Base-by-base conservation (phyloP, 768 basidiomycete genomes). In the Collybia sp. region DNA sequence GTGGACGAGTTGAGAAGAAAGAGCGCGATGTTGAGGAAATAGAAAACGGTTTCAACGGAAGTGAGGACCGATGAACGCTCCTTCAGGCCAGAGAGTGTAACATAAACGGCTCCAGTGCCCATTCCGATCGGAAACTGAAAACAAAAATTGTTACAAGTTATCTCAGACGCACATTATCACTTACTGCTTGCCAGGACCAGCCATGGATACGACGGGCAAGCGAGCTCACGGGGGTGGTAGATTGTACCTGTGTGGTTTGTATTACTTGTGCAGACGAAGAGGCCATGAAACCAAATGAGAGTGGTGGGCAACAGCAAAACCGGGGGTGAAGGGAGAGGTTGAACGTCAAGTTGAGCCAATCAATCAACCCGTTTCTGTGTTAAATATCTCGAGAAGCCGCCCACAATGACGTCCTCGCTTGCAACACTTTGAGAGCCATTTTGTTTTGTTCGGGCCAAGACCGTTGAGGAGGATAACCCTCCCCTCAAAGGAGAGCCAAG, bases 101-200 rank as follows among this genome's bases (percentile, higher is more conserved):
- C 67, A 54, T 74, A 73, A 43, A 76, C 74, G 5, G 73, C 72
- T 40, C 72, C 70, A 6, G 72, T 75, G 32, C 73, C 73, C 70
- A 75, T 73, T 33, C 73, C 72, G 36, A 76, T 67, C 0, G 73
- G 72, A 52, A 75, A 75, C 73, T 75, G 42, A 1, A n/a, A 40
- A 17, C 13, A 20, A 25, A 37, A 17, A 12, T 40, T 9, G n/a
- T 8, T 30, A 10, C 8, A 13, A 20, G 33, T 30, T 32, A 12
- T 20, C 4, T 20, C 37, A 25, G 20, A n/a, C 11, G 18, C 17
- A 15, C 15, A 12, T 15, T 19, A 19, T 35, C 11, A 64, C 71
- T 30, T 53, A 76, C 73, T 44, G 71, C 72, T 56, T 76, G 72
- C 73, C 74, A 75, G 34, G 69, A 65, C 73, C 73, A 75, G 38